phyloP scores from a whole-genome alignment of 805 yeast species.

The baker's yeast (Saccharomyces cerevisiae) region DNA sequence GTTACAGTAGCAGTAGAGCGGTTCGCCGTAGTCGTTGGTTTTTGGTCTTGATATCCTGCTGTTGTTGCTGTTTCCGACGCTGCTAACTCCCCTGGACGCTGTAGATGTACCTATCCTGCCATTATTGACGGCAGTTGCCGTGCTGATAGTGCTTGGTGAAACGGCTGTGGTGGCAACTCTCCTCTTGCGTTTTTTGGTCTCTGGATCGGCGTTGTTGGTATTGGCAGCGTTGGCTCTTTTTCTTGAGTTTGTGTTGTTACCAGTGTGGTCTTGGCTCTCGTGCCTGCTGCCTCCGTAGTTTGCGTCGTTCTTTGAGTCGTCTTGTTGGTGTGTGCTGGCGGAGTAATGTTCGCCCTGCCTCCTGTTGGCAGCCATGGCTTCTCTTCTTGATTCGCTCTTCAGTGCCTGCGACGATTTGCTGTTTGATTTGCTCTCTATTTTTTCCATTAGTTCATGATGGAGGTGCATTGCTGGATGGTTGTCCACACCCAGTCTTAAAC shows the following conservation, averaged over 20 bases:
- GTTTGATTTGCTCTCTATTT: conserved; percentile 14
- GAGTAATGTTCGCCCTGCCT: conserved; percentile 13
- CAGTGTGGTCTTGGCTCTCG: conserved; percentile 15
- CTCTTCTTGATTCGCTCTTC: conserved; percentile 79
- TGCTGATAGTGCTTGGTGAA: conserved; percentile 3
- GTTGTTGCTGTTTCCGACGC: conserved; percentile 9
- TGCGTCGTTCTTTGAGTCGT: conserved; percentile 3
- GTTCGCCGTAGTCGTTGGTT: conserved; percentile 46
- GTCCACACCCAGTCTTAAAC: conserved; percentile 65
- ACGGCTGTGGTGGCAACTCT: not conserved
- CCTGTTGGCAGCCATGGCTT: conserved; percentile 80
- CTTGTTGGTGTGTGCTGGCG: conserved; percentile 13
- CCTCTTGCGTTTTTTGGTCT: conserved; percentile 20
- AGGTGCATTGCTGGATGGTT: conserved; percentile 81
- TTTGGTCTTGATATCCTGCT: conserved; percentile 9
- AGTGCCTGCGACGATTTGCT: conserved; percentile 58
- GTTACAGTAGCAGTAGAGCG: conserved; percentile 90
- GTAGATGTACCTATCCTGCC: conserved; percentile 3
- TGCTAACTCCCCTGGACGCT: conserved; percentile 1
- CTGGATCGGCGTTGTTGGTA: conserved; percentile 6
- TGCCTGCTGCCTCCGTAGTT: not conserved
- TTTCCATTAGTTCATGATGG: conserved; percentile 31
- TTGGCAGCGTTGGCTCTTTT: conserved; percentile 8
- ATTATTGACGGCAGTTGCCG: not conserved
- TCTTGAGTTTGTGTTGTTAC: conserved; percentile 10